These are phyloP conservation scores for Panaeolus papilionaceus DNA, from an alignment of 768 basidiomycete genomes.

Conservation along the genomic window DNA sequence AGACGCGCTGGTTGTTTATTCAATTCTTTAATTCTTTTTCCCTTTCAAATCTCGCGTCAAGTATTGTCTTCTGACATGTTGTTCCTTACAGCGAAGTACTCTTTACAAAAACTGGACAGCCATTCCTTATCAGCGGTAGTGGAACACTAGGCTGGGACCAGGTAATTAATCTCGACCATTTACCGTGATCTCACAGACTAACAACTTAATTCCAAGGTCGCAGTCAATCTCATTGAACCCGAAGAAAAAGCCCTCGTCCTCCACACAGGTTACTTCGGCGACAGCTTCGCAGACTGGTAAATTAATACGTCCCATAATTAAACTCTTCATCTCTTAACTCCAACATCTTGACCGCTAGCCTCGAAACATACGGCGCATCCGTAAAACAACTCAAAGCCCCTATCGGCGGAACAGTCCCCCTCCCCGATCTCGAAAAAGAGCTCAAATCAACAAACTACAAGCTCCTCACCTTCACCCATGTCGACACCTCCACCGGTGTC, in stretches of 20 bases:
- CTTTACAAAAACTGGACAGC: constrained; percentile 80
- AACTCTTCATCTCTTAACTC: not conserved
- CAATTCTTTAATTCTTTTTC: not conserved
- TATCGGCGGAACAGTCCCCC: constrained; percentile 76
- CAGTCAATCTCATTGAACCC: constrained; percentile 86
- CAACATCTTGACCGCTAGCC: constrained; percentile 43
- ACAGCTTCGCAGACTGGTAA: constrained; percentile 88
- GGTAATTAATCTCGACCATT: constrained; percentile 43
- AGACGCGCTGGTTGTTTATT: not conserved
- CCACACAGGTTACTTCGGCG: constrained; percentile 92
- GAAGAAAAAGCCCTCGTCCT: constrained; percentile 79
- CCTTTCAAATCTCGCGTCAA: not conserved
- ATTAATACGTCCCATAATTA: constrained; percentile 25
- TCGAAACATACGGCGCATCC: constrained; percentile 87
- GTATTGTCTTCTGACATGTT: not conserved
- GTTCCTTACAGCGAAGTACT: constrained; percentile 67
- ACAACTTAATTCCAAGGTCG: constrained; percentile 56
- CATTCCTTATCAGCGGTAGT: constrained; percentile 92
- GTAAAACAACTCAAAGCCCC: constrained; percentile 86
- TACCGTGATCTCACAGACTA: constrained; percentile 8
- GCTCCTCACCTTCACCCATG: constrained; percentile 91
- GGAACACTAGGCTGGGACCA: constrained; percentile 99
- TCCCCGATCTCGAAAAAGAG: constrained; percentile 66
- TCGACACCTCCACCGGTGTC: constrained; percentile 91
- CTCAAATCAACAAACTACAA: constrained; percentile 86